These are phyloP conservation scores for Arthrobotrys iridis DNA, from an alignment of 2,329 filamentous ascomycete species.

Conservation along the genomic window DNA sequence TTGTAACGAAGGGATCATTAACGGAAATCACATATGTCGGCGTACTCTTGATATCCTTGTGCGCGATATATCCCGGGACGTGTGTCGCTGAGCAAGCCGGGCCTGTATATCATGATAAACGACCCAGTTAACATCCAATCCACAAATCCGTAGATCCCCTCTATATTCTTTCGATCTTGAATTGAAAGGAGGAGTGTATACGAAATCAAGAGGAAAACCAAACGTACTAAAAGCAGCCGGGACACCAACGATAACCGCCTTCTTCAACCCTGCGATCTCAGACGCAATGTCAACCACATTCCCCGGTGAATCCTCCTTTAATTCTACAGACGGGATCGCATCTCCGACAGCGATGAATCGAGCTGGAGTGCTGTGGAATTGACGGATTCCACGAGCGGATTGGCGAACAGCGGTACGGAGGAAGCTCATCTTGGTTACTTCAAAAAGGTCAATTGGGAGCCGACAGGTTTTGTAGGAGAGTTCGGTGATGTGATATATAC, in stretches of 20 bases:
- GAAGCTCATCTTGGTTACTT: constrained; percentile 33
- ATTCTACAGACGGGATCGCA: constrained; percentile 77
- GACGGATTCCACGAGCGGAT: constrained; percentile 47
- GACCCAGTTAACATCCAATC: background rate
- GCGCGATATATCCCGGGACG: constrained; percentile 56
- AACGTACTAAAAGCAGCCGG: constrained; percentile 57
- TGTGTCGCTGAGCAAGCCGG: constrained; percentile 57
- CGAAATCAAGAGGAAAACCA: background rate
- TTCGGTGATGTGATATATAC: no score
- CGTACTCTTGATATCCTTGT: constrained; percentile 48
- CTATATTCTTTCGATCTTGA: background rate
- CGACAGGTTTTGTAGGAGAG: background rate
- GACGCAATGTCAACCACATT: constrained; percentile 88
- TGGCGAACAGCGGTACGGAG: constrained; percentile 31
- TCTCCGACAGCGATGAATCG: constrained; percentile 80
- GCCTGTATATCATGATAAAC: constrained; percentile 11
- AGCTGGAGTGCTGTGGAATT: constrained; percentile 73
- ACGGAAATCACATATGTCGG: constrained; percentile 56
- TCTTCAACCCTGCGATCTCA: constrained; percentile 68
- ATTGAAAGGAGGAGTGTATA: background rate
- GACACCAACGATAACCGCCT: constrained; percentile 57
- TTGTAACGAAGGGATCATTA: constrained; percentile 58
- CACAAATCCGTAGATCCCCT: no score
- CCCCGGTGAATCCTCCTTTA: constrained; percentile 83
- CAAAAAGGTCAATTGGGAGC: background rate